These are phyloP conservation scores for Penicillium sp. DNA, from an alignment of 2,329 filamentous ascomycete species.

Conservation along the genomic window DNA sequence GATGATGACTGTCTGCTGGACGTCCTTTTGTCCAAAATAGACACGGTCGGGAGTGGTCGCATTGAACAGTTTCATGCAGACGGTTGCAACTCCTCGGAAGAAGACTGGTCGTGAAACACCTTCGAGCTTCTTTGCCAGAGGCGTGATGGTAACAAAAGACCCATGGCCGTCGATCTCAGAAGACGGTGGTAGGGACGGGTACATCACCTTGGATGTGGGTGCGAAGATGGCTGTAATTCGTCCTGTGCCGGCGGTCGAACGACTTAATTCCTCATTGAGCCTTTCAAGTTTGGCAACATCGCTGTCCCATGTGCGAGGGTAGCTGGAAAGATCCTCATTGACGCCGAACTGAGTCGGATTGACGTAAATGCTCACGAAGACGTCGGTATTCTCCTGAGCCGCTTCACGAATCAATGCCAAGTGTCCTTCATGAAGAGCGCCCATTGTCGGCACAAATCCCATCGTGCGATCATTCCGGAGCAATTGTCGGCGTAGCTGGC, in stretches of 20 bases:
- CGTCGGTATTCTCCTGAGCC: conserved; percentile 73
- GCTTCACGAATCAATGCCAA: conserved; percentile 78
- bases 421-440: conserved; percentile 89
- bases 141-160: conserved; percentile 86
- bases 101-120: conserved; percentile 84
- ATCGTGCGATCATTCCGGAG: conserved; percentile 64
- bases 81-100: conserved; percentile 90
- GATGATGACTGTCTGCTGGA: conserved; percentile 91
- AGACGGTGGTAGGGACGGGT: conserved; percentile 71
- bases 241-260: conserved; percentile 48
- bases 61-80: conserved; percentile 92
- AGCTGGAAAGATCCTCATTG: conserved; percentile 78
- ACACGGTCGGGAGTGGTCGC: conserved; percentile 70
- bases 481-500: conserved; percentile 62
- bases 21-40: conserved; percentile 96
- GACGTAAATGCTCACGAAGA: conserved; percentile 89
- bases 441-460: conserved; percentile 94
- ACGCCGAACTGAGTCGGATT: conserved; percentile 95
- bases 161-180: conserved; percentile 69
- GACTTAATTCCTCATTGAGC: conserved; percentile 68
- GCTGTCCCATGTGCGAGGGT: conserved; percentile 80
- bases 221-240: conserved; percentile 79
- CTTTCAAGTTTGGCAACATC: conserved; percentile 63
- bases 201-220: conserved; percentile 76
- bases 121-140: conserved; percentile 73